Conservation (phyloP, 2,329 filamentous ascomycete species). For the Diplocarpon mali region DNA sequence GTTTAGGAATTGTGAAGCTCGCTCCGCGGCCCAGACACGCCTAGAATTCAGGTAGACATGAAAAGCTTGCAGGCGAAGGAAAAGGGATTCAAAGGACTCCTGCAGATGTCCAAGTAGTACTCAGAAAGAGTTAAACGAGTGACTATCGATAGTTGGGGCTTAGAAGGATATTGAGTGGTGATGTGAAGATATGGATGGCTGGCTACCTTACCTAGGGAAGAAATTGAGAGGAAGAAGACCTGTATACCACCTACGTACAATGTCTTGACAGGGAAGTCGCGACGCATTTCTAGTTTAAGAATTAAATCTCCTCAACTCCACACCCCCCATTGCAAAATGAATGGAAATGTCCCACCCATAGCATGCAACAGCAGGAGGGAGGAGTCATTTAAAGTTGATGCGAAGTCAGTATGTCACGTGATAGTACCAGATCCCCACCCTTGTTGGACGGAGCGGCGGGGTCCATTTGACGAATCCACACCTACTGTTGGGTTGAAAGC, state of each 20-base stretch:
- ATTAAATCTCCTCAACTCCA: too few species aligned
- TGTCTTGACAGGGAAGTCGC: too few species aligned
- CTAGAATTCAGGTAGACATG: neutral
- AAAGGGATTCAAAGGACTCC: neutral
- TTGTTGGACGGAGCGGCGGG: conserved; percentile 4
- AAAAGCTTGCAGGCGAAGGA: neutral
- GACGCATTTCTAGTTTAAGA: too few species aligned
- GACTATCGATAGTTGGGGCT: conserved; percentile 1
- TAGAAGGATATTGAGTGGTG: conserved; percentile 1
- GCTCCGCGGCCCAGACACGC: neutral
- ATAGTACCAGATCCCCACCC: neutral
- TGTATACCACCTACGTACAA: neutral
- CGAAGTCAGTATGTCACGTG: neutral
- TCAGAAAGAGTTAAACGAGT: conserved; percentile 2
- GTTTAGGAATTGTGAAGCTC: neutral
- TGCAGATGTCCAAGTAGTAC: neutral
- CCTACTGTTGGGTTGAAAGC: conserved; percentile 15
- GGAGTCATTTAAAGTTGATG: neutral
- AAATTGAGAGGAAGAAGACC: neutral
- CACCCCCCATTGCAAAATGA: too few species aligned
- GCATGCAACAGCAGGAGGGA: too few species aligned
- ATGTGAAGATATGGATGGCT: conserved; percentile 1
- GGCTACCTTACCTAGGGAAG: too few species aligned
- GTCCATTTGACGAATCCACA: conserved; percentile 14
- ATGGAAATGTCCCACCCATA: too few species aligned